phyloP scores from a whole-genome alignment of 768 basidiomycete genomes.

The Boletellus ananiceps region DNA sequence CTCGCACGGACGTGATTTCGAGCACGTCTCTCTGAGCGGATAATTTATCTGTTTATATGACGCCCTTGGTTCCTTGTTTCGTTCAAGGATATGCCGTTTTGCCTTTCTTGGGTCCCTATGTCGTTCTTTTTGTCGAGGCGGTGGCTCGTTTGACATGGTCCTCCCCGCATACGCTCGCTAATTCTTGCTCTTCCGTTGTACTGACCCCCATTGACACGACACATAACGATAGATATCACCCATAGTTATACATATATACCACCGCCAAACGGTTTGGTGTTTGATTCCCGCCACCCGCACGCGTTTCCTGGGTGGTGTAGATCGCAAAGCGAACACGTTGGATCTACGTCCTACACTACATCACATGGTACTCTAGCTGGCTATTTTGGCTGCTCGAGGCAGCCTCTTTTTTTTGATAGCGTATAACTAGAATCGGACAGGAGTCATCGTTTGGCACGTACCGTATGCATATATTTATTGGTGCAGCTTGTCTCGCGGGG shows the following conservation, averaged over 20 bases:
- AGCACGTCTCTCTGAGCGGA: not conserved
- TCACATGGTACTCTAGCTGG: too few relatives aligned
- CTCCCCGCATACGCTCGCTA: not conserved
- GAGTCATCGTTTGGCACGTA: too few relatives aligned
- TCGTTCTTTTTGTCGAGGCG: constrained; percentile 4
- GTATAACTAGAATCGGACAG: too few relatives aligned
- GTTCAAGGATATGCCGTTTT: constrained; percentile 1
- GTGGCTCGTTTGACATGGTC: not conserved
- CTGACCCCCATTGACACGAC: constrained; percentile 5
- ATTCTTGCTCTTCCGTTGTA: constrained; percentile 9
- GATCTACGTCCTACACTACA: too few relatives aligned
- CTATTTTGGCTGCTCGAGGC: too few relatives aligned
- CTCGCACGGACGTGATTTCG: constrained; percentile 1
- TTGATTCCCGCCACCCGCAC: too few relatives aligned
- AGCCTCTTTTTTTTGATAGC: too few relatives aligned
- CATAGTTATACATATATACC: not conserved
- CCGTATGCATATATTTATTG: too few relatives aligned
- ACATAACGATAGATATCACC: constrained; percentile 2
- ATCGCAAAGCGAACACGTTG: too few relatives aligned
- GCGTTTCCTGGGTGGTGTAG: too few relatives aligned
- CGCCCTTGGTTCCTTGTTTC: constrained; percentile 9
- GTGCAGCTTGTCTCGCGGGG: too few relatives aligned
- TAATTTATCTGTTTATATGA: constrained; percentile 33
- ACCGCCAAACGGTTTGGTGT: too few relatives aligned
- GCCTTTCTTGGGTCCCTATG: constrained; percentile 14